phyloP scores from a whole-genome alignment of 805 yeast genomes.

The Ogataea ganodermae region DNA sequence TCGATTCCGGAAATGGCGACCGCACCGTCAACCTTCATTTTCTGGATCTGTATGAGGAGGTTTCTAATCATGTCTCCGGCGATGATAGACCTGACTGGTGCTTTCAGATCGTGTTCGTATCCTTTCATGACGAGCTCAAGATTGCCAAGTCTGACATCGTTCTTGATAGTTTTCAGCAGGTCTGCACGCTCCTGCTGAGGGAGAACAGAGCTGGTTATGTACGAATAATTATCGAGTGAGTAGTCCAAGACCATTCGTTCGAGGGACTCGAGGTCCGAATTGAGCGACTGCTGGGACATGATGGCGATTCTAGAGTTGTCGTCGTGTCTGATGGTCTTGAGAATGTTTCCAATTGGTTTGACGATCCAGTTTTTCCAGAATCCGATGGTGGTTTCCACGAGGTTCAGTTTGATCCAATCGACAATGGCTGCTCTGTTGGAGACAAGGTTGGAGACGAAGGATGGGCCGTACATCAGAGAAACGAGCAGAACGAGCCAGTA shows the following conservation, averaged over 20 bases:
- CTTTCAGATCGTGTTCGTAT: constrained; percentile 73
- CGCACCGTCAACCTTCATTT: constrained; percentile 93
- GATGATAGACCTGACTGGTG: constrained; percentile 64
- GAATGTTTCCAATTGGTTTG: constrained; percentile 68
- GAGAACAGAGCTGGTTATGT: constrained; percentile 9
- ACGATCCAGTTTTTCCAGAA: constrained; percentile 83
- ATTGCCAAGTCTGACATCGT: constrained; percentile 69
- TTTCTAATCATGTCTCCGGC: constrained; percentile 75
- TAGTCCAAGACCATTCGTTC: constrained; percentile 88
- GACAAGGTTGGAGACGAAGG: constrained; percentile 43
- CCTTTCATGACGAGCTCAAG: constrained; percentile 74
- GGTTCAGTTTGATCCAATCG: constrained; percentile 57
- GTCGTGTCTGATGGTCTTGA: constrained; percentile 84
- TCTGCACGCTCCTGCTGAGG: constrained; percentile 20
- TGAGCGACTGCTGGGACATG: constrained; percentile 74
- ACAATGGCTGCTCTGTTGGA: constrained; percentile 54
- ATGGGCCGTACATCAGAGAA: constrained; percentile 54
- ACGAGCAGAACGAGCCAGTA: constrained; percentile 58
- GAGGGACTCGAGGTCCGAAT: constrained; percentile 75
- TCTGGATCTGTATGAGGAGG: constrained; percentile 88
- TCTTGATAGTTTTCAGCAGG: constrained; percentile 36
- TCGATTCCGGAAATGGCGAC: constrained; percentile 90
- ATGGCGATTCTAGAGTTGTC: constrained; percentile 71
- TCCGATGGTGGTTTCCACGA: constrained; percentile 64
- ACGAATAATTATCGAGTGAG: constrained; percentile 40